These are phyloP conservation scores for Xylaria sp. DNA, from an alignment of 2,329 filamentous ascomycete genomes.

Conservation along the genomic window DNA sequence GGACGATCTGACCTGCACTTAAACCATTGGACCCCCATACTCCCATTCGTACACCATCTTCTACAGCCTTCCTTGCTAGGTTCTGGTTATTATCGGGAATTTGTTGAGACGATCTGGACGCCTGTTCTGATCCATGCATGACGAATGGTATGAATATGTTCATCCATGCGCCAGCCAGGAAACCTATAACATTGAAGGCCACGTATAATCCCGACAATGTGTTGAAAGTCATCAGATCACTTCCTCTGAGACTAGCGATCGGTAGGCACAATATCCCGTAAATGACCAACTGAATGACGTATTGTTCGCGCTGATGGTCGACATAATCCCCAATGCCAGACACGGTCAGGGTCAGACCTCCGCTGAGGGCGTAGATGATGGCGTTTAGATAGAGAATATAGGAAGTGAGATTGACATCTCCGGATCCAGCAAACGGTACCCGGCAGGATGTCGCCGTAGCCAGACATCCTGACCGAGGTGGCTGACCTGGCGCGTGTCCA, in stretches of 20 bases:
- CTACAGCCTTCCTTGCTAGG: slow-evolving; percentile 3
- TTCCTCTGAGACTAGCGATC: slow-evolving; percentile 16
- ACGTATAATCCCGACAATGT: slow-evolving; percentile 21
- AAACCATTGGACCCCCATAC: slow-evolving; percentile 26
- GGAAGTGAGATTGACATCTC: slow-evolving; percentile 29
- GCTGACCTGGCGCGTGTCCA: slow-evolving; percentile 10
- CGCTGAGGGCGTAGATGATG: slow-evolving; percentile 25
- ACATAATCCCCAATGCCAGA: slow-evolving; percentile 26
- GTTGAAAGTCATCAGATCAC: slow-evolving; percentile 23
- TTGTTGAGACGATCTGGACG: not conserved
- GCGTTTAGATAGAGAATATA: slow-evolving; percentile 27
- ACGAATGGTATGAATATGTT: slow-evolving; percentile 28
- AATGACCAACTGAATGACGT: slow-evolving; percentile 16
- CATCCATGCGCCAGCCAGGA: slow-evolving; percentile 27
- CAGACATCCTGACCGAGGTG: slow-evolving; percentile 15
- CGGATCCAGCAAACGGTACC: slow-evolving; percentile 26
- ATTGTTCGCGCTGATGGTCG: slow-evolving; percentile 22
- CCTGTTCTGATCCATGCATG: slow-evolving; percentile 13
- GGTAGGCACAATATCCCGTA: slow-evolving; percentile 25
- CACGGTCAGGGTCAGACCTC: slow-evolving; percentile 17
- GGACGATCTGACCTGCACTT: slow-evolving; percentile 17
- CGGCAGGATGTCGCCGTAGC: slow-evolving; percentile 25
- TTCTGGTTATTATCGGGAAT: not conserved
- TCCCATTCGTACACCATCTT: slow-evolving; percentile 22
- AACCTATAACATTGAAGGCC: slow-evolving; percentile 19